A percentile compares a stretch with the other conserved stretches of the same genome.
Conservation (phyloP, 805 yeast species). For the Komagataella pastoris region DNA sequence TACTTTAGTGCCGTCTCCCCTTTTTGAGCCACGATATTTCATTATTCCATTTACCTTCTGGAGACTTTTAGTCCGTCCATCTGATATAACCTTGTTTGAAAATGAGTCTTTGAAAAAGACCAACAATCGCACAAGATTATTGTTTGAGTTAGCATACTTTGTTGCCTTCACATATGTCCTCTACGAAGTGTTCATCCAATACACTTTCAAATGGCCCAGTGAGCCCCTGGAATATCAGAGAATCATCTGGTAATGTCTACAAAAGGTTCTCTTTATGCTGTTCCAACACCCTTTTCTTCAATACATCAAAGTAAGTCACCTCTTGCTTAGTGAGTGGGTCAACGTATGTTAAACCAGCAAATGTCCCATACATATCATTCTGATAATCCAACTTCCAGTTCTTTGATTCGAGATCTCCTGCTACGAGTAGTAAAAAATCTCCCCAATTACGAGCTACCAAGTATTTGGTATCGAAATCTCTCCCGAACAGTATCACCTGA, state of each 20-base stretch:
- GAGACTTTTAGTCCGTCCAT: slow-evolving; percentile 42
- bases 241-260: slow-evolving; percentile 69
- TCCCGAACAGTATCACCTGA: slow-evolving; percentile 81
- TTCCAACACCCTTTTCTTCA: slow-evolving; percentile 2
- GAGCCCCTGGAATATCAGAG: slow-evolving; percentile 52
- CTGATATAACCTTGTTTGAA: slow-evolving; percentile 4
- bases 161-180: slow-evolving; percentile 39
- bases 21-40: slow-evolving; percentile 89
- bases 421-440: slow-evolving; percentile 64
- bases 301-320: slow-evolving; percentile 24
- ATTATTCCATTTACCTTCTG: slow-evolving; percentile 70
- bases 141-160: slow-evolving; percentile 51
- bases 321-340: slow-evolving; percentile 42
- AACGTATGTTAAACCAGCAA: slow-evolving; percentile 53
- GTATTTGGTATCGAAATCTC: slow-evolving; percentile 81
- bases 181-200: slow-evolving; percentile 39
- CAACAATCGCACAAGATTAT: slow-evolving; percentile 21
- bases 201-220: slow-evolving; percentile 56
- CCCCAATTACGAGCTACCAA: slow-evolving; percentile 82
- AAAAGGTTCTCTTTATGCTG: not conserved
- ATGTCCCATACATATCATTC: slow-evolving; percentile 52
- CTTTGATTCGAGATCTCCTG: slow-evolving; percentile 70
- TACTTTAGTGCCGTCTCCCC: slow-evolving; percentile 78
- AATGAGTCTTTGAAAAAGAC: not conserved
- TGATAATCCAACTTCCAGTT: slow-evolving; percentile 53